Conservation (phyloP, 75 land plant species). For the Azolla pinnata region DNA sequence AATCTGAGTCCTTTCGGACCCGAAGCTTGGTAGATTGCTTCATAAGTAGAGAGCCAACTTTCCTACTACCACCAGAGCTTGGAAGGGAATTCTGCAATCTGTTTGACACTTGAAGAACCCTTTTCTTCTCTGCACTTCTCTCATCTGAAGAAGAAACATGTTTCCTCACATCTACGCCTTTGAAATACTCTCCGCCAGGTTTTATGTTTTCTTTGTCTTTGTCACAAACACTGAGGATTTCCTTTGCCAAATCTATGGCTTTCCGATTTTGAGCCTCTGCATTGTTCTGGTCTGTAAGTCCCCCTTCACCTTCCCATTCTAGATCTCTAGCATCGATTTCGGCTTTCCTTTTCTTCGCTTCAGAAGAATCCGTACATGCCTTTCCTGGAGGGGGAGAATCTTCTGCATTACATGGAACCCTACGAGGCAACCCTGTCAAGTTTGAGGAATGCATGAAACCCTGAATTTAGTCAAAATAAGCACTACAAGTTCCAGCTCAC, state of each 20-base stretch:
- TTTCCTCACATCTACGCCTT: neutral
- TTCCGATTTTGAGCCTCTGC: neutral
- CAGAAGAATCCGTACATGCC: neutral
- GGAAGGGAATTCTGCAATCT: neutral
- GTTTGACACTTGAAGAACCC: conserved; percentile 3
- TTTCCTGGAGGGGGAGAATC: neutral
- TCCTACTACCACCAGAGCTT: neutral
- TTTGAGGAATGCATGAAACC: too few species aligned
- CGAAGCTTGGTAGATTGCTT: neutral
- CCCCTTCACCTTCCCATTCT: neutral
- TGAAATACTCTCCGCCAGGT: neutral
- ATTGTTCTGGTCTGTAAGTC: neutral
- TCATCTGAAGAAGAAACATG: neutral
- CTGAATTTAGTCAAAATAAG: neutral
- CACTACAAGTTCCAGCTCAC: neutral
- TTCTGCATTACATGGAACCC: neutral
- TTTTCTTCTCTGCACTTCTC: neutral
- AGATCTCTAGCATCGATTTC: neutral
- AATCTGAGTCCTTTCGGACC: neutral
- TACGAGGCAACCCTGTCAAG: neutral
- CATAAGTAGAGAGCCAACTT: conserved; percentile 2
- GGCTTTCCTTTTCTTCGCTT: conserved; percentile 6
- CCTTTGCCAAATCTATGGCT: neutral
- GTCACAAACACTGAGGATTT: neutral
- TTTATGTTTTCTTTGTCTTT: conserved; percentile 9